Percentiles rank a stretch among this genome's conserved stretches.
Evolutionary conservation across 768 basidiomycete species (phyloP).

Genomic region (Boletus rubroflammeus): DNA sequence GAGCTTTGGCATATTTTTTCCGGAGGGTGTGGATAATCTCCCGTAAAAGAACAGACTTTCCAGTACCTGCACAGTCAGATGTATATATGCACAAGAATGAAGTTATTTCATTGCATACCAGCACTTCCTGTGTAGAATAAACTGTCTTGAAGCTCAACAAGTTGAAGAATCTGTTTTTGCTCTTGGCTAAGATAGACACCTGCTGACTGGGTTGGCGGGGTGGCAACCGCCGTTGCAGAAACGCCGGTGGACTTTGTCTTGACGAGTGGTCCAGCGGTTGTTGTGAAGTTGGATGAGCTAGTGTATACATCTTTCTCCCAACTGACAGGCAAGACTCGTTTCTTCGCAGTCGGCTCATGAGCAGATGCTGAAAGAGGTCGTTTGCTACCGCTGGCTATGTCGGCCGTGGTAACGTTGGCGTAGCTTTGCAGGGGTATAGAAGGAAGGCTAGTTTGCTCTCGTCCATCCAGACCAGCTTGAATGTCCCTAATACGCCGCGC

Average conservation of each 20-base stretch:
- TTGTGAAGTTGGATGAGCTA: constrained; percentile 34
- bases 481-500: constrained; percentile 53
- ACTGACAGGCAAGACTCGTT: constrained; percentile 51
- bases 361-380: constrained; percentile 25
- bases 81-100: constrained; percentile 17
- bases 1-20: constrained; percentile 46
- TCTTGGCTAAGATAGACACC: constrained; percentile 73
- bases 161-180: constrained; percentile 76
- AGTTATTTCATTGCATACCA: constrained; percentile 48
- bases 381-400: constrained; percentile 32
- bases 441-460: constrained; percentile 26
- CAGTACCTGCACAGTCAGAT: constrained; percentile 64
- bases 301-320: constrained; percentile 42
- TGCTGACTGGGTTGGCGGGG: constrained; percentile 27
- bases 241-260: constrained; percentile 5
- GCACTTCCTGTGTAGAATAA: constrained; percentile 98
- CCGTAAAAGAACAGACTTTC: constrained; percentile 91
- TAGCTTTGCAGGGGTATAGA: constrained; percentile 10
- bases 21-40: constrained; percentile 81
- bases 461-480: constrained; percentile 51
- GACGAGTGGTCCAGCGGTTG: constrained; percentile 7
- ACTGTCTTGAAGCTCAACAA: constrained; percentile 70
- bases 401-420: constrained; percentile 11
- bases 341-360: constrained; percentile 40
- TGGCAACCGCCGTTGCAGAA: constrained; percentile 2